Evolutionary conservation across 2,329 filamentous ascomycete genomes (phyloP).

Genomic region (Alternaria triticina): DNA sequence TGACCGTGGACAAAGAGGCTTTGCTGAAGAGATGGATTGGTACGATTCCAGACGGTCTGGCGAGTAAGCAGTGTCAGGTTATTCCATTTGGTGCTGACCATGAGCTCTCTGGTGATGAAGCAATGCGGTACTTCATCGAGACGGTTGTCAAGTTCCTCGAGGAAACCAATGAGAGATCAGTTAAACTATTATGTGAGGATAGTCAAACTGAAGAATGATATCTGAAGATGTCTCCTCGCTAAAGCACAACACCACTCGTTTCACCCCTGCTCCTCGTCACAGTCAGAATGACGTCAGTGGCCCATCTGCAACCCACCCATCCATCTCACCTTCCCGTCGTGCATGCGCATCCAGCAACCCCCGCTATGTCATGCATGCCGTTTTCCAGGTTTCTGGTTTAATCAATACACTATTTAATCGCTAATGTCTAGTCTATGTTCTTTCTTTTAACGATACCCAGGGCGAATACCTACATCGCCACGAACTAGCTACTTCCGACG

Average conservation of each 20-base stretch:
- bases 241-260: background rate
- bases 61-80: background rate
- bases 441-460: background rate
- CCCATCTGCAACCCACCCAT: background rate
- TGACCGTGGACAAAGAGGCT: slow-evolving; percentile 10
- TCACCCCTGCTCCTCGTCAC: slow-evolving; percentile 14
- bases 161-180: background rate
- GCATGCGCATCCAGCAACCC: too few species aligned
- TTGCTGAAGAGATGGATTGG: slow-evolving; percentile 2
- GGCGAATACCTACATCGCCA: background rate
- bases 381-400: background rate
- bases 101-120: background rate
- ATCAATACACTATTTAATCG: background rate
- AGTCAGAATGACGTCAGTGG: slow-evolving; percentile 28
- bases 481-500: background rate
- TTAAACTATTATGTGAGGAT: too few species aligned
- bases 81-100: background rate
- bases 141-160: background rate
- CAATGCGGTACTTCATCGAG: background rate
- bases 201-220: too few species aligned
- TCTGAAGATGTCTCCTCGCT: background rate
- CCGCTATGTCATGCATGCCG: background rate
- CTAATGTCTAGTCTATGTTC: background rate
- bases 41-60: background rate
- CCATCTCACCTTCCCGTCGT: background rate